These are phyloP conservation scores for Agaricus subrufescens DNA, from an alignment of 768 basidiomycete genomes.

Conservation along the genomic window DNA sequence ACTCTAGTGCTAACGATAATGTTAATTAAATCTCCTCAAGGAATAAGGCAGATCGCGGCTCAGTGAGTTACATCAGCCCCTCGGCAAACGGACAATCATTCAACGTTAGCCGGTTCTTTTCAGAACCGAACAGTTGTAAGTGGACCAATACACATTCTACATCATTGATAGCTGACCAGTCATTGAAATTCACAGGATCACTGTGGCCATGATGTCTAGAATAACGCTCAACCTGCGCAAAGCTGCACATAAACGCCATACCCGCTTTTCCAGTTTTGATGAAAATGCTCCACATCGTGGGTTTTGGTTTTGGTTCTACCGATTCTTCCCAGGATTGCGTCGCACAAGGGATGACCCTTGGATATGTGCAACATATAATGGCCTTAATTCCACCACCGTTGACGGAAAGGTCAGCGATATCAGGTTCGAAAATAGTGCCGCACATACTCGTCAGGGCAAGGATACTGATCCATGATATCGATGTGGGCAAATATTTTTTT, in stretches of 20 bases:
- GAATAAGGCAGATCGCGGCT: constrained; percentile 42
- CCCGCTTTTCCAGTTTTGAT: background rate
- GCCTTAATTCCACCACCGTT: background rate
- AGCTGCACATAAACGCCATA: constrained; percentile 17
- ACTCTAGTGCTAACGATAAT: constrained; percentile 40
- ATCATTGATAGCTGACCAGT: background rate
- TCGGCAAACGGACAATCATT: background rate
- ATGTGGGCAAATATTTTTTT: no score
- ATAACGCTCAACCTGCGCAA: constrained; percentile 58
- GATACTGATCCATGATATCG: no score
- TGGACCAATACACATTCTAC: constrained; percentile 1
- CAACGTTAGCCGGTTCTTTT: background rate
- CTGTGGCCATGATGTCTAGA: constrained; percentile 60
- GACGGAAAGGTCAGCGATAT: background rate
- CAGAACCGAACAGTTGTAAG: constrained; percentile 36
- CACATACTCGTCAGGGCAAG: background rate
- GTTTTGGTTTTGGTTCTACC: background rate
- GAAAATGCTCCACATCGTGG: background rate
- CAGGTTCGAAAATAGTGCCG: background rate
- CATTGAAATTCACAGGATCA: constrained; percentile 10
- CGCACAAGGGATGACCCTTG: background rate
- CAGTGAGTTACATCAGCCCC: constrained; percentile 29
- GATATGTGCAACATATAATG: background rate
- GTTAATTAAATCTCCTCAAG: constrained; percentile 38
- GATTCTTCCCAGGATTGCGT: background rate